Percentiles rank a stretch among this genome's conserved stretches.
phyloP scores from a whole-genome alignment of 441 rosid species.

The Pelargonium australe region DNA sequence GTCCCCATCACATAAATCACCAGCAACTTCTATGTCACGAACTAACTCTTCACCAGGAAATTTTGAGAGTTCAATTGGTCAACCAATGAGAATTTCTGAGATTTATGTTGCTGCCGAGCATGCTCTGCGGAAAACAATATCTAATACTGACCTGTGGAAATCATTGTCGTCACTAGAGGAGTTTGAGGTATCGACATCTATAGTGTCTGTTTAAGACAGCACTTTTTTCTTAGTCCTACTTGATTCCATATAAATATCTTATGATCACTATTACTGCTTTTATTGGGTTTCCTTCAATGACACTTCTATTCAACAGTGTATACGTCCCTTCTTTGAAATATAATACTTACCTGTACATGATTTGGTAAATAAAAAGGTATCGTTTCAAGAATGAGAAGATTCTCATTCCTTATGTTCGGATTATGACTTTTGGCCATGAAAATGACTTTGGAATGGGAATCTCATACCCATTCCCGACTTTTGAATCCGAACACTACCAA shows the following conservation, averaged over 20 bases:
- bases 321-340: constrained; percentile 1
- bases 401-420: too few relatives aligned
- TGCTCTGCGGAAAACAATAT: constrained; percentile 65
- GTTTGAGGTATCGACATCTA: constrained; percentile 62
- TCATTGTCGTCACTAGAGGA: constrained; percentile 71
- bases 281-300: neutral
- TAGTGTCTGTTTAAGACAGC: constrained; percentile 19
- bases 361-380: neutral
- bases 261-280: constrained; percentile 6
- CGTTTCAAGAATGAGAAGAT: too few relatives aligned
- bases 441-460: too few relatives aligned
- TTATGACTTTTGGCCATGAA: too few relatives aligned
- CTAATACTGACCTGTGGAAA: constrained; percentile 62
- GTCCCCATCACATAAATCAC: constrained; percentile 41
- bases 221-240: neutral
- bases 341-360: neutral
- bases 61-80: constrained; percentile 74
- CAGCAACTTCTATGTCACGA: constrained; percentile 49
- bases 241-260: constrained; percentile 4
- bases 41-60: constrained; percentile 82
- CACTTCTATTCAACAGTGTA: constrained; percentile 6
- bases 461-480: too few relatives aligned
- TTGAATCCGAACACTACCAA: neutral
- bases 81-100: constrained; percentile 98
- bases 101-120: constrained; percentile 93